Evolutionary conservation across 495 filamentous ascomycete genomes (phyloP), one percentile per base, ranked within the genome.

Genomic region (Talaromyces borbonicus): DNA sequence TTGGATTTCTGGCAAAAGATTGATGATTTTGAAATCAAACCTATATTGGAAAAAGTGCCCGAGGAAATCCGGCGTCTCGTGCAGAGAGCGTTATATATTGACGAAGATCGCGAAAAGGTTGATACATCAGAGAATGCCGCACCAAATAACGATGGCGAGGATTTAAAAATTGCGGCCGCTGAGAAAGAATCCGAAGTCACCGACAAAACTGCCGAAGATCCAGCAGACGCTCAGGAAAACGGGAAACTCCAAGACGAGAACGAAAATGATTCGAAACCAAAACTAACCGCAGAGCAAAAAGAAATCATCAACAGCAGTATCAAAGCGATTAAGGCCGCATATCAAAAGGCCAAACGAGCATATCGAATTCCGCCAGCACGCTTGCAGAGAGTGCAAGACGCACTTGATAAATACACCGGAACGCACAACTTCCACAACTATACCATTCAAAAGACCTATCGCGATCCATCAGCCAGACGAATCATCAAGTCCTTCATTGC

Each of bases 351-450:
- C 25, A 90, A 90, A 63, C 76, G 79, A 18, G 71, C 78, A 3
- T 97, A 95, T 57, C 85, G 90, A 41, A 84, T 89, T 45, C 81
- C 84, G 2, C 66, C 78, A 0, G 63, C 69, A 15, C 86, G 92
- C 31, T 61, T 90, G 36, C 69, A 72, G 6, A 77, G 81, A 48
- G 73, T 97, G 9, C 84, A 89, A 56, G 71, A 77, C 35, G 76
- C 78, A 0, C 73, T 98, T 6, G 60, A 73, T 37, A 66, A 68
- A 16, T 97, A 89, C 60, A 58, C 79, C 12, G 92, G 92, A 46
- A 94, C 92, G 4, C 70, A 70, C 49, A 95, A 90, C 59, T 98
- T 79, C 69, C 87, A 94, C 72, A 98, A 97, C 68, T 96, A 90
- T 72, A 98, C 92, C 4, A 78, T 97, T 51, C 80, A 89, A 50